phyloP scores from a whole-genome alignment of 495 filamentous ascomycete species.

The Podospora appendiculata region DNA sequence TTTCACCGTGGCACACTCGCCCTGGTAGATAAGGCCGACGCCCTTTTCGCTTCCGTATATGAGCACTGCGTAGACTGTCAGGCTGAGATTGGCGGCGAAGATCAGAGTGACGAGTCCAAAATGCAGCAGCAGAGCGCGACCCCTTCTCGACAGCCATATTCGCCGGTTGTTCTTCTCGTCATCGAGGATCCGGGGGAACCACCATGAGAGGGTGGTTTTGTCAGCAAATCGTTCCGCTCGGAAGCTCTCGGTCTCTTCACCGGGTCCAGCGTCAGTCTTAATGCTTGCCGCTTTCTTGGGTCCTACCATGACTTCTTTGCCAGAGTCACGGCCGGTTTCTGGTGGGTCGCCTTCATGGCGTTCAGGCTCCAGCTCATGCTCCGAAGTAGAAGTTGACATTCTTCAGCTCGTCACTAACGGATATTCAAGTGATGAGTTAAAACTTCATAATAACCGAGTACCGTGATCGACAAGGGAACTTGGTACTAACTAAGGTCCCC shows the following conservation, averaged over 20 bases:
- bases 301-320: no score
- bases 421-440: no score
- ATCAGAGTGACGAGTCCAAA: constrained; percentile 7
- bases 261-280: no score
- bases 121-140: constrained; percentile 12
- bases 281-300: no score
- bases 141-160: constrained; percentile 6
- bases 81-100: constrained; percentile 8
- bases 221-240: constrained; percentile 6
- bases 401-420: no score
- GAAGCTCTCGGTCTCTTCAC: constrained; percentile 3
- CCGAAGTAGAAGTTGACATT: no score
- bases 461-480: no score
- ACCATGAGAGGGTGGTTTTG: constrained; percentile 8
- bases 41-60: constrained; percentile 11
- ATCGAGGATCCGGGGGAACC: constrained; percentile 17
- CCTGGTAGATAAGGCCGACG: constrained; percentile 15
- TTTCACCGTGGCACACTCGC: constrained; percentile 15
- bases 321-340: no score
- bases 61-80: constrained; percentile 10
- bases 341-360: no score
- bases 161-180: constrained; percentile 8
- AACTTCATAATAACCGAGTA: no score
- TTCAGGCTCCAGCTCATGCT: no score
- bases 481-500: no score